Base-by-base conservation (phyloP, 495 filamentous ascomycete genomes). In the Penicillium simplicissimum region DNA sequence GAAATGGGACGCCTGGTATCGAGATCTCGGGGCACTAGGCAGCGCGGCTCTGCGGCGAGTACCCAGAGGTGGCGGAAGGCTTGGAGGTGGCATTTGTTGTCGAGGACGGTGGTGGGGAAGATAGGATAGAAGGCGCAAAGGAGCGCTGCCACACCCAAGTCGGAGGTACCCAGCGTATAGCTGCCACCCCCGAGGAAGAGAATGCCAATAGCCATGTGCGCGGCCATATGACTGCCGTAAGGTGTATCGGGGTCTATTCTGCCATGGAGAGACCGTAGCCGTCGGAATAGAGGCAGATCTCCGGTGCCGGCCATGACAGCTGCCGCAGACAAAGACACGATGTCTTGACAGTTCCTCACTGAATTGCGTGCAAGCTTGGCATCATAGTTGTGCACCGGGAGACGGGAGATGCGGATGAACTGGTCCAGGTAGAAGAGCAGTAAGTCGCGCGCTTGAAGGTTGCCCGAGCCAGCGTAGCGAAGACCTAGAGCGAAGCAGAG, bases 41-140 rank as follows among this genome's bases (percentile, higher is more conserved):
- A 98, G 52, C 95, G 87, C 0, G 91, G 85, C 61, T 98, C 95
- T 8, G 92, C 88, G 7, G 96, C 95, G 10, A 99, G 82, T 14
- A 96, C 93, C 95, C 95, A 99, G 69, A 99, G 87, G 74, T 99
- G 95, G 2, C 96, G 88, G 81, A 98, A 96, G 8, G 95, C 95
- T 81, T 99, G 95, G 4, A 98, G 82, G 62, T 99, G 95, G 28
- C 90, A 92, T 68, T 88, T 90, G 69, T 97, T 97, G 77, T 98
- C 95, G 52, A 95, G 87, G 4, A 97, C 89, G 4, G 86, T 87
- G 31, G 86, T 87, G 2, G 95, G 95, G 72, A 94, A 98, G 23
- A 97, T 81, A 0, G 95, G 95, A 66, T 98, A 98, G 71, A 99
- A 95, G 2, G 95, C 89, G 55, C 93, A 91, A 17, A 99, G 82